Base-by-base conservation (phyloP, 768 basidiomycete species). In the Rhodotorula diobovata region DNA sequence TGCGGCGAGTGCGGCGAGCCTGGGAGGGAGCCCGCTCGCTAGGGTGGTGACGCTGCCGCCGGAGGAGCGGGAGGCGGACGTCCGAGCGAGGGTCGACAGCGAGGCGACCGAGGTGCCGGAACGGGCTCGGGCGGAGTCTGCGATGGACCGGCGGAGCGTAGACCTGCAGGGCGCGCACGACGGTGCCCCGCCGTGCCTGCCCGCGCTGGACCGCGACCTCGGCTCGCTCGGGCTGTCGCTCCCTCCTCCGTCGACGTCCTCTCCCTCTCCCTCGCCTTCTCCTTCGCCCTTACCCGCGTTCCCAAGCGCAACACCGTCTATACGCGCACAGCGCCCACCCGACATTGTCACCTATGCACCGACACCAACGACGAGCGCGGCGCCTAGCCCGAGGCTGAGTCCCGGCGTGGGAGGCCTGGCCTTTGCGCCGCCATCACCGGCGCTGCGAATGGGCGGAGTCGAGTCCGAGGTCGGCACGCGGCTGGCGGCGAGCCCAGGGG, bases 1-100 rank as follows among this genome's bases (percentile, higher is more conserved):
- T 39, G 6, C 28, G 18, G 46, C 65, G 46, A 66, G 56, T 21
- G 46, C 35, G 55, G 37, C 34, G 54, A 65, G 63, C 45, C 11
- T 41, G 41, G 28, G n/a, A n/a, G n/a, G 32, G 20, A 48, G 45
- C 6, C 63, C 63, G 41, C 54, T 64, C 14, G 53, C 63, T 21
- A 32, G 53, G 30, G 62, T 41, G 28, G 62, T 54, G n/a, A 50
- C 48, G 48, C 48, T 43, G 41, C 41, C 41, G 41, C 41, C 12
- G 41, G 41, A 43, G 16, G 48, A 8, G 21, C 21, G 48, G 9
- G 23, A 50, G 48, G 23, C 28, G 48, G 48, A 25, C 20, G 9
- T 7, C 21, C 48, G 48, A 4, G 48, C 12, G 12, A 50, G 48
- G 21, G 12, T 23, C 23, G 48, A 43, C 41, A 43, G 8, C 41